These are phyloP conservation scores for Aspergillus latus DNA, from an alignment of 2,329 filamentous ascomycete genomes.

Conservation along the genomic window DNA sequence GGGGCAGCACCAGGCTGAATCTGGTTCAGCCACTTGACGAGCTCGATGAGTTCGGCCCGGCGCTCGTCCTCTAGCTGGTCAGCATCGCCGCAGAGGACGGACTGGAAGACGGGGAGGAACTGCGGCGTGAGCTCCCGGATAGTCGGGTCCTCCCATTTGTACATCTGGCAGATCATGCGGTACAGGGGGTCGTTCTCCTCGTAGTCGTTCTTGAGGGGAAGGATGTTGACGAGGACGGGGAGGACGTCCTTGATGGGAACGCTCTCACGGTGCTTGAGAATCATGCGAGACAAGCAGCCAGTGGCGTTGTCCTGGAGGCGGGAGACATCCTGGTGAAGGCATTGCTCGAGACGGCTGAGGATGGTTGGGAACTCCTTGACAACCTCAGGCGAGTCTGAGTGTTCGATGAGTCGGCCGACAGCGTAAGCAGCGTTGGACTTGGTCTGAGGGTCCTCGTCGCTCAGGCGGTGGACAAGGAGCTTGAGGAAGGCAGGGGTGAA, in stretches of 20 bases:
- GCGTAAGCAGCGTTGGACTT: constrained; percentile 96
- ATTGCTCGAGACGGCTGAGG: constrained; percentile 79
- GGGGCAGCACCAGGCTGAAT: constrained; percentile 43
- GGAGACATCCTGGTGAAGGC: constrained; percentile 73
- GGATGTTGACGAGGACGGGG: constrained; percentile 71
- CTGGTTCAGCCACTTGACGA: constrained; percentile 51
- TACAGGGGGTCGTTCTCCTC: constrained; percentile 96
- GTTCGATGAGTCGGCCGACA: constrained; percentile 77
- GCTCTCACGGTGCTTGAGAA: constrained; percentile 79
- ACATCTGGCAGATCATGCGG: constrained; percentile 84
- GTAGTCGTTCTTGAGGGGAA: constrained; percentile 89
- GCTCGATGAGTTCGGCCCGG: constrained; percentile 46
- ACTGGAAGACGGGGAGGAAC: constrained; percentile 49
- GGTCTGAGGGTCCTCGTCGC: constrained; percentile 85
- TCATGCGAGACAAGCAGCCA: constrained; percentile 89
- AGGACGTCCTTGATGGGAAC: constrained; percentile 80
- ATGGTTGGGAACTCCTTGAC: constrained; percentile 74
- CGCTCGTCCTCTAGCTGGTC: constrained; percentile 52
- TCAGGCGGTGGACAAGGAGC: constrained; percentile 79
- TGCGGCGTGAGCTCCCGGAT: constrained; percentile 48
- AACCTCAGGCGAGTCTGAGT: constrained; percentile 74
- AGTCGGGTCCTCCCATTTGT: constrained; percentile 49
- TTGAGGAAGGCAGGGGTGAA: constrained; percentile 76
- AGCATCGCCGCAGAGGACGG: constrained; percentile 46
- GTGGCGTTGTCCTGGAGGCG: constrained; percentile 90